Evolutionary conservation across 495 filamentous ascomycete genomes (phyloP).

Genomic region (Cercophora samala): DNA sequence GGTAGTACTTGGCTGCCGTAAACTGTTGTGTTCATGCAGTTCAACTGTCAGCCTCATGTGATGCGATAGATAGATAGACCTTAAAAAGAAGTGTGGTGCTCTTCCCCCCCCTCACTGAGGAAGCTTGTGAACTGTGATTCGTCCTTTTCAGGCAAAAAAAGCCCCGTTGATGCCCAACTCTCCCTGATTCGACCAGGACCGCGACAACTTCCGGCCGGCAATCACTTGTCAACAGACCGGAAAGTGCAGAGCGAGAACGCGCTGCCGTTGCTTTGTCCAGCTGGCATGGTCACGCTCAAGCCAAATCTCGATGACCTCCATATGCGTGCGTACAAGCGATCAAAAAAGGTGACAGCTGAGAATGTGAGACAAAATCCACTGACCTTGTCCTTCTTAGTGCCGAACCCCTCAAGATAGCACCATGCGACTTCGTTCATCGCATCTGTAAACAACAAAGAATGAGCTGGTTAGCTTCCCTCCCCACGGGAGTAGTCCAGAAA

Average conservation of each 20-base stretch:
- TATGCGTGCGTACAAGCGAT: slow-evolving; percentile 6
- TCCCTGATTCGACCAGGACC: not conserved
- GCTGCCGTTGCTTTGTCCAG: slow-evolving; percentile 13
- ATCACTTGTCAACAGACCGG: not conserved
- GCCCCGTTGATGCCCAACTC: slow-evolving; percentile 44
- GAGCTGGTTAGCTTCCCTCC: slow-evolving; percentile 22
- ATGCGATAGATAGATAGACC: too few relatives aligned
- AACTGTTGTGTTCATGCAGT: slow-evolving; percentile 58
- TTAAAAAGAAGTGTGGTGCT: not conserved
- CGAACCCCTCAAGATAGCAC: slow-evolving; percentile 95
- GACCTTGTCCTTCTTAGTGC: slow-evolving; percentile 96
- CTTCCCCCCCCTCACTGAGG: not conserved
- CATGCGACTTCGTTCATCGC: slow-evolving; percentile 96
- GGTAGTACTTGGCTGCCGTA: slow-evolving; percentile 87
- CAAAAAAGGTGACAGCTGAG: not conserved
- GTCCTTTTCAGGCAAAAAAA: slow-evolving; percentile 13
- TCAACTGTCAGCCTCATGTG: slow-evolving; percentile 41
- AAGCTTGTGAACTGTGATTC: slow-evolving; percentile 22
- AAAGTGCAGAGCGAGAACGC: not conserved
- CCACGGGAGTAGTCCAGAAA: not conserved
- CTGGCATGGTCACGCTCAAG: slow-evolving; percentile 9
- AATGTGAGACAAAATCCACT: slow-evolving; percentile 35
- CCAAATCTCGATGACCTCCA: not conserved
- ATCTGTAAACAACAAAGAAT: slow-evolving; percentile 48
- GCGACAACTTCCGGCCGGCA: not conserved